A percentile compares a stretch with the other conserved stretches of the same genome.
Conservation (phyloP, 306 rosid genomes). For the Rubus parviflorus region DNA sequence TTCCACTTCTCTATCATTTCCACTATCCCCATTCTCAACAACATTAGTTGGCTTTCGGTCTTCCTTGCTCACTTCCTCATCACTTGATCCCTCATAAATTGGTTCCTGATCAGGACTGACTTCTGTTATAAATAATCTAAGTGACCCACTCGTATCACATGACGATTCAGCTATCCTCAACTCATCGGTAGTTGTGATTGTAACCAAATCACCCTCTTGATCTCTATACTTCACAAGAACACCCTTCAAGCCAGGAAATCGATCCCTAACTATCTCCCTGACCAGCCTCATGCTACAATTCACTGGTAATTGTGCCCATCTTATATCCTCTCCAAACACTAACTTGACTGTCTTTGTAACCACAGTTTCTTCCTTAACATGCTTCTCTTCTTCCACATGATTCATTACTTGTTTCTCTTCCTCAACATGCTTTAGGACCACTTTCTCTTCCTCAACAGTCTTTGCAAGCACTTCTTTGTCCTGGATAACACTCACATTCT, state of each 20-base stretch:
- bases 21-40: conserved; percentile 41
- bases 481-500: conserved; percentile 40
- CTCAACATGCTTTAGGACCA: conserved; percentile 32
- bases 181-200: conserved; percentile 68
- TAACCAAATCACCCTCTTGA: conserved; percentile 90
- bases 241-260: conserved; percentile 74
- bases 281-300: conserved; percentile 68
- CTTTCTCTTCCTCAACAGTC: conserved; percentile 39
- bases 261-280: conserved; percentile 62
- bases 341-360: conserved; percentile 75
- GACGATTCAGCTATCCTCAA: conserved; percentile 68
- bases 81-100: conserved; percentile 47
- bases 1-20: conserved; percentile 31
- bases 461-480: conserved; percentile 41
- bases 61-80: conserved; percentile 26
- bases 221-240: conserved; percentile 81
- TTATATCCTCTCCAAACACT: conserved; percentile 88
- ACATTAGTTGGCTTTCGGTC: conserved; percentile 20
- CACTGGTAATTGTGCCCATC: conserved; percentile 71
- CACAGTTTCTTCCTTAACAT: conserved; percentile 40
- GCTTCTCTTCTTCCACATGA: conserved; percentile 21
- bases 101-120: conserved; percentile 66
- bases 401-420: conserved; percentile 28
- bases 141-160: conserved; percentile 48
- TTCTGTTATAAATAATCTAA: conserved; percentile 59